Evolutionary conservation across 2,329 filamentous ascomycete genomes (phyloP).

Genomic region (Penicillium sp.): DNA sequence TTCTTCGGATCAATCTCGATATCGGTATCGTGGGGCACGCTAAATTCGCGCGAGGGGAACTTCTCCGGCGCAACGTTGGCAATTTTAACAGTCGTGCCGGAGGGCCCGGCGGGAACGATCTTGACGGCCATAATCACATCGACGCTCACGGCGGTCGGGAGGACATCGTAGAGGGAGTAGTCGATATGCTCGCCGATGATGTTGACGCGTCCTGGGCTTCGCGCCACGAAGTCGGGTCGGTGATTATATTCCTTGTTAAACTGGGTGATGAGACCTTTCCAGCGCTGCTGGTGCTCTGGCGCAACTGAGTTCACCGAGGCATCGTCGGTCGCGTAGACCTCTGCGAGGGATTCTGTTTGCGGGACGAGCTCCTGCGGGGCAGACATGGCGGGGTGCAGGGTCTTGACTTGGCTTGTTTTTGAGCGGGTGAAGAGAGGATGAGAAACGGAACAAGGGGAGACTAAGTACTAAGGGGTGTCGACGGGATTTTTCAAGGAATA

Average conservation of each 20-base stretch:
- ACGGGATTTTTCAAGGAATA: conserved; percentile 1
- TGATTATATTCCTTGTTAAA: conserved; percentile 73
- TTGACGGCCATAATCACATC: conserved; percentile 86
- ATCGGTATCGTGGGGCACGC: conserved; percentile 61
- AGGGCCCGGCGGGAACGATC: conserved; percentile 43
- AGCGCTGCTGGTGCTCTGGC: conserved; percentile 68
- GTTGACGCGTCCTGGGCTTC: conserved; percentile 93
- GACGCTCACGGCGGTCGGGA: conserved; percentile 92
- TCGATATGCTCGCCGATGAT: conserved; percentile 99
- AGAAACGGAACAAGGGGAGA: background rate
- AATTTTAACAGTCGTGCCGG: conserved; percentile 69
- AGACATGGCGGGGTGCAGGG: conserved; percentile 37
- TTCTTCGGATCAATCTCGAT: conserved; percentile 82
- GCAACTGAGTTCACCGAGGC: conserved; percentile 74
- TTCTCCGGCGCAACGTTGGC: conserved; percentile 75
- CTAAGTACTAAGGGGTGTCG: background rate
- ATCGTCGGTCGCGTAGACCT: conserved; percentile 80
- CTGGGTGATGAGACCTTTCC: conserved; percentile 69
- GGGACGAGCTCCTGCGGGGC: conserved; percentile 62
- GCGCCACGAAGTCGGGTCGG: conserved; percentile 75
- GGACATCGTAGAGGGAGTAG: conserved; percentile 93
- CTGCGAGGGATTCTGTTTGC: conserved; percentile 69
- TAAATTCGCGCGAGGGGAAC: conserved; percentile 75
- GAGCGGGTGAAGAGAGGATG: conserved; percentile 1
- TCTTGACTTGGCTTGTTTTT: background rate